phyloP scores from a whole-genome alignment of 805 yeast genomes.

The Saccharomycopsis vini region DNA sequence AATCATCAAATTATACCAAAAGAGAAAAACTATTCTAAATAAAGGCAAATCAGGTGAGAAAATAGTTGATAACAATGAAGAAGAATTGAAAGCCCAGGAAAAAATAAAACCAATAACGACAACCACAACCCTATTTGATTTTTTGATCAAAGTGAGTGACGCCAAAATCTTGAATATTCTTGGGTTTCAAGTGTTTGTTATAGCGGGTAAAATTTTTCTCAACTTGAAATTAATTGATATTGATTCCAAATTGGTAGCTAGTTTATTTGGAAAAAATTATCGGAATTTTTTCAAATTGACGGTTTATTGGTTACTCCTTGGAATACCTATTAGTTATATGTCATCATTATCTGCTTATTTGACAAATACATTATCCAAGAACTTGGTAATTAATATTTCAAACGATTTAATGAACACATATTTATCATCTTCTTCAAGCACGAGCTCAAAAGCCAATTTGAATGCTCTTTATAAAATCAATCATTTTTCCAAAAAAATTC shows the following conservation, averaged over 20 bases:
- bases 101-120: slow-evolving; percentile 8
- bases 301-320: slow-evolving; percentile 72
- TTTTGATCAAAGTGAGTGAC: slow-evolving; percentile 5
- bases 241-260: slow-evolving; percentile 80
- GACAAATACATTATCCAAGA: slow-evolving; percentile 46
- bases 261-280: slow-evolving; percentile 64
- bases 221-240: slow-evolving; percentile 77
- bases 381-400: slow-evolving; percentile 58
- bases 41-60: slow-evolving; percentile 11
- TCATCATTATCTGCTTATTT: slow-evolving; percentile 62
- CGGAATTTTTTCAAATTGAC: slow-evolving; percentile 53
- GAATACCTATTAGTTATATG: slow-evolving; percentile 76
- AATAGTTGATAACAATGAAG: slow-evolving; percentile 7
- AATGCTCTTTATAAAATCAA: slow-evolving; percentile 69
- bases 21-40: slow-evolving; percentile 17
- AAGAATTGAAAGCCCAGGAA: no score
- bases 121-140: slow-evolving; percentile 14
- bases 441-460: slow-evolving; percentile 31
- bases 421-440: slow-evolving; percentile 39
- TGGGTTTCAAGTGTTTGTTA: slow-evolving; percentile 44
- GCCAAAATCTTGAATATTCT: slow-evolving; percentile 28
- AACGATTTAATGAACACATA: slow-evolving; percentile 57
- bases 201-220: slow-evolving; percentile 60
- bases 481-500: slow-evolving; percentile 46
- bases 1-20: slow-evolving; percentile 22